phyloP scores from a whole-genome alignment of 73 alveolate genomes.

The Paramecium biaurelia region DNA sequence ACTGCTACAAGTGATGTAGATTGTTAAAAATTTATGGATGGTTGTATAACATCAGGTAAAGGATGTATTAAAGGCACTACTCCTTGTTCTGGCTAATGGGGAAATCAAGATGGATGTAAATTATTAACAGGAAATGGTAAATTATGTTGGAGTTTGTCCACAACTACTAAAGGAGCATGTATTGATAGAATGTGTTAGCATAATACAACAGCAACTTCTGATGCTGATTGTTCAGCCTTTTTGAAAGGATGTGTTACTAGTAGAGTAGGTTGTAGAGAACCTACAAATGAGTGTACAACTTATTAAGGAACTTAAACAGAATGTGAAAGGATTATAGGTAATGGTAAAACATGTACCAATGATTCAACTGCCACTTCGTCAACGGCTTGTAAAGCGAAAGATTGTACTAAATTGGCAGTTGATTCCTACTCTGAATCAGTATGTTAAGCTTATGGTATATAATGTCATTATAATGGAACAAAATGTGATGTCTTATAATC shows the following conservation, averaged over 20 bases:
- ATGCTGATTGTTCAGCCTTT: conserved; percentile 4
- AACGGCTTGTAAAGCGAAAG: not conserved
- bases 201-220: not conserved
- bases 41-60: conserved; percentile 19
- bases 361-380: conserved; percentile 10
- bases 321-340: not conserved
- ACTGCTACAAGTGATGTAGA: conserved; percentile 31
- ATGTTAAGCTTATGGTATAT: not conserved
- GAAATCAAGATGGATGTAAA: not conserved
- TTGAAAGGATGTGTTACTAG: not conserved
- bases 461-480: not conserved
- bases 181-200: not conserved
- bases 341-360: not conserved
- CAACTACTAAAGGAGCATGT: not conserved
- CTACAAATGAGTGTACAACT: not conserved
- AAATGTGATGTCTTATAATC: not conserved
- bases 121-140: not conserved
- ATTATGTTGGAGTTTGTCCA: not conserved
- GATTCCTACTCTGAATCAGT: not conserved
- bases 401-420: not conserved
- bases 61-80: not conserved
- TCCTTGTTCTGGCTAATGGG: not conserved
- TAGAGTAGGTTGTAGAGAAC: not conserved
- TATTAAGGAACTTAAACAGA: not conserved
- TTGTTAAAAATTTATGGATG: not conserved